Base-by-base conservation (phyloP, 208 protist species). In the Crithidia bombi region DNA sequence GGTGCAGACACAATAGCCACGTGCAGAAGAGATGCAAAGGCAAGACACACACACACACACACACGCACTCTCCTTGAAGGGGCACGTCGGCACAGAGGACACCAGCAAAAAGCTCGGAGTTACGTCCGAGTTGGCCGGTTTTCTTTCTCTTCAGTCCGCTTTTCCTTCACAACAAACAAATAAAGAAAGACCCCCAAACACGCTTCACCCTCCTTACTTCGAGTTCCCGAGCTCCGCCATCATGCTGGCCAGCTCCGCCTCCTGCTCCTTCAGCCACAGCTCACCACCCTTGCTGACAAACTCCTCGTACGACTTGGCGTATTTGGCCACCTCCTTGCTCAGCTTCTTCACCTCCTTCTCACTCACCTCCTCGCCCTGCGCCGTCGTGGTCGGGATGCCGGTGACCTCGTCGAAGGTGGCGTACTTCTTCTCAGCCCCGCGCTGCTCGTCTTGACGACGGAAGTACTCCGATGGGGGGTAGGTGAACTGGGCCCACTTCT, bases 321-420 rank as follows among this genome's bases (percentile, higher is more conserved):
- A 92, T 76, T 91, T 92, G 50, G 75, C 78, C 25, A 86, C 56
- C 69, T 92, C 86, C 81, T 91, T 92, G 15, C 44, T 44, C 19
- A 92, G 72, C 70, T 91, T 90, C 75, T 92, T 92, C 49, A 55
- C 23, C 44, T 89, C 79, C 75, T 92, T 92, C 63, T 90, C 86
- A 4, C 10, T 36, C 33, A 91, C 84, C 25, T 44, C 73, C 52
- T 87, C 79, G 5, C 84, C 89, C 15, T 26, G 61, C 19, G 64
- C 66, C 2, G 78, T 72, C 32, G 32, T 73, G 0, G 77, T 81
- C 15, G 89, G 89, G 15, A 92, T 19, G 11, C 89, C 89, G 3
- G 78, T 91, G 32, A 30, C 73, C 7, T 65, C 63, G 58, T 92
- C 86, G 30, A 85, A 94, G 7, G 62, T 64, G 44, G 62, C 65